Evolutionary conservation across 495 filamentous ascomycete species (phyloP), one percentile per base, ranked within the genome.

Genomic region (Amniculicola lignicola): DNA sequence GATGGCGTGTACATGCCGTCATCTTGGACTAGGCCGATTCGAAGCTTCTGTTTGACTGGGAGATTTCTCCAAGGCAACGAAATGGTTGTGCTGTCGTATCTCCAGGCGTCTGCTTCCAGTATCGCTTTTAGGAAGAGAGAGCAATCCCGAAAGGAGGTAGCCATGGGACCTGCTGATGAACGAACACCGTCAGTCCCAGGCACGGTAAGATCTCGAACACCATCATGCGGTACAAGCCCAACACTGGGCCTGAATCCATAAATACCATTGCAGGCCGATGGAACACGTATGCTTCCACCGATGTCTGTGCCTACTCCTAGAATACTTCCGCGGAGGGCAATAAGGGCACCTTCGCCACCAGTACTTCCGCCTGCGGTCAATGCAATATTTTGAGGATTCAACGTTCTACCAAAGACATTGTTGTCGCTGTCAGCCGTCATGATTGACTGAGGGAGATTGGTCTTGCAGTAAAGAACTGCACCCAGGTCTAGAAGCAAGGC

Each of bases 291-390:
- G 14, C 53, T 61, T 16, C 68, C 68, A 10, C 54, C 69, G 19
- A 71, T 63, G 38, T 71, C 70, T 4, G 70, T 71, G n/a, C 69
- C 69, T 5, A 68, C 40, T 15, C 69, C 69, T 7, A 71, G 41
- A 0, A 68, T 43, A 47, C 70, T 72, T 3, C 77, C 77, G 21
- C 69, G 56, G 35, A 80, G 62, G 0, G 69, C 73, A 10, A 72
- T 42, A 12, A 80, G 58, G 1, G 78, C 80, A 12, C 76, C 80
- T 63, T 84, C 82, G 27, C 81, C 81, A 0, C 82, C 82, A 1
- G 77, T 79, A 39, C 76, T 80, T 4, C 85, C 85, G 0, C 85
- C 85, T 21, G 82, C 79, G 39, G 84, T 80, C 0, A 83, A 73
- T 11, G 58, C 54, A 22, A 59, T 75, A 62, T 86, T 83, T 25